phyloP scores from a whole-genome alignment of 208 protist species.

The Leishmania martiniquensis region DNA sequence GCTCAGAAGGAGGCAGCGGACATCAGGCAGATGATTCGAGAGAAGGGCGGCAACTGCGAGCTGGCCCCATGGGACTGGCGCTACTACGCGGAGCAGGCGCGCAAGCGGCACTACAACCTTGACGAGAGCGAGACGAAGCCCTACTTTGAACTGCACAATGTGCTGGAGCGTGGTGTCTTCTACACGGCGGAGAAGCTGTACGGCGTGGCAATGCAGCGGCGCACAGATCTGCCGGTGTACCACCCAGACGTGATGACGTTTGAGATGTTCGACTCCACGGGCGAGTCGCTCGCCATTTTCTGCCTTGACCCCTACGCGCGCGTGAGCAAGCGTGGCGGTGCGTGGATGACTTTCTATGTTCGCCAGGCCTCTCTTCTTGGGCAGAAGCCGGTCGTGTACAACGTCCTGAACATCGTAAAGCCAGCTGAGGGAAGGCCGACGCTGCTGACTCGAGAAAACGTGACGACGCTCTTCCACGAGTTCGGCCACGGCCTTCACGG shows the following conservation, averaged over 20 bases:
- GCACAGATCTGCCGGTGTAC: conserved; percentile 54
- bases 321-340: conserved; percentile 51
- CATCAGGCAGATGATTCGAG: conserved; percentile 32
- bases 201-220: conserved; percentile 44
- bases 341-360: conserved; percentile 66
- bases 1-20: conserved; percentile 36
- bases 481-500: conserved; percentile 79
- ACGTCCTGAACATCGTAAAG: conserved; percentile 63
- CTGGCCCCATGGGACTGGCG: conserved; percentile 60
- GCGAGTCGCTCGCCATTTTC: conserved; percentile 42
- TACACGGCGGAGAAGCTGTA: conserved; percentile 61
- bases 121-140: conserved; percentile 53
- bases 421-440: conserved; percentile 47
- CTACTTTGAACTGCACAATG: conserved; percentile 60
- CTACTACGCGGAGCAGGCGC: conserved; percentile 51
- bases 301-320: conserved; percentile 54
- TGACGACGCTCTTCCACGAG: conserved; percentile 74
- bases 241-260: conserved; percentile 44
- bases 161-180: conserved; percentile 58
- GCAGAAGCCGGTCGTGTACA: conserved; percentile 49
- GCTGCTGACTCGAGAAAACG: conserved; percentile 54
- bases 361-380: conserved; percentile 28
- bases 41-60: conserved; percentile 34
- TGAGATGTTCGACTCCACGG: conserved; percentile 42
- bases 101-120: conserved; percentile 45